Evolutionary conservation across 257 asterid species (phyloP), one percentile per base, ranked within the genome.

Genomic region (Cinchona pubescens): DNA sequence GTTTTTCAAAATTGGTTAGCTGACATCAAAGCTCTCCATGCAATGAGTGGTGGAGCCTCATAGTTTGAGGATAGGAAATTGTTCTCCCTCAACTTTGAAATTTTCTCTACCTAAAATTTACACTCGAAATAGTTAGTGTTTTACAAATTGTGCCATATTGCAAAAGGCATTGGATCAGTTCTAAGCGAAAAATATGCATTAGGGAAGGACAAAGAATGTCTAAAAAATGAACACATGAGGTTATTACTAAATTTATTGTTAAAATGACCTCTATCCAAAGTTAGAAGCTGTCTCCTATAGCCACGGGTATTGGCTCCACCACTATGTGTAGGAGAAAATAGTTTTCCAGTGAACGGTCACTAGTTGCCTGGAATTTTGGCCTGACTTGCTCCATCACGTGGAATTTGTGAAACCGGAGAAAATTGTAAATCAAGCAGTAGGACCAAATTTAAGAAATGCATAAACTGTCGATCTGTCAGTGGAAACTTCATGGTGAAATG

Each of bases 1-100:
- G 12, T 51, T 14, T 53, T 11, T 66, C 73, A 75, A 46, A 46
- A 21, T 55, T 67, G 51, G n/a, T 25, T 75, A 29, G n/a, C 37
- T 69, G 74, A 48, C 14, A 13, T 69, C 29, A 55, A 15, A 56
- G 30, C 62, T 56, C 13, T 2, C 32, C 8, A 56, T 23, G 32
- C 29, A 55, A 30, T 56, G 29, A 21, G 61, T 55, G 29, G 15
- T 7, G 13, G 30, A 56, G 62, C 5, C 62, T 23, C 62, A 6
- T 6, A 23, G 30, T 7, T 56, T 56, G 62, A 56, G 62, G 13
- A 23, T 10, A 15, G 32, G 15, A 30, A n/a, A 23, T 56, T 56
- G 62, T 25, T 23, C 27, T 25, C 13, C 32, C 3, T 56, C 59
- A 18, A 56, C 62, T 55, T 55, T 56, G 62, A 25, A n/a, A 56